Evolutionary conservation across 176 grass and related monocot genomes (phyloP).

Genomic region (Thinopyrum elongatum): DNA sequence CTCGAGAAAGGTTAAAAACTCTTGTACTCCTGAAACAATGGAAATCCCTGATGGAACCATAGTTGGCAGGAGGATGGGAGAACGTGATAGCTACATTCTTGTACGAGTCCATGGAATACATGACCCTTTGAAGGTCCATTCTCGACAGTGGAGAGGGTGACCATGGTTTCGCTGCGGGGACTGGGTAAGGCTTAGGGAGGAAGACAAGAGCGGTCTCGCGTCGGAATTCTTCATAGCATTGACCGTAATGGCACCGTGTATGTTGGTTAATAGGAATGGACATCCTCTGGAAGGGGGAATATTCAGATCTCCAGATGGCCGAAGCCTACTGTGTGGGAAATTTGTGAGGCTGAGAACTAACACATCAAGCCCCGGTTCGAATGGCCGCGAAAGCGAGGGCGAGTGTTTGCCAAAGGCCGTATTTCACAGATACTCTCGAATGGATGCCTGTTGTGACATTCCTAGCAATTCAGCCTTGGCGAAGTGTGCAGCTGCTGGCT

Average conservation of each 20-base stretch:
- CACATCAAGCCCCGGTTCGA: slow-evolving; percentile 55
- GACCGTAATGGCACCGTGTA: slow-evolving; percentile 52
- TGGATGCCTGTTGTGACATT: slow-evolving; percentile 76
- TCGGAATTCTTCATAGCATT: slow-evolving; percentile 88
- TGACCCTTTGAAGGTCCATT: slow-evolving; percentile 67
- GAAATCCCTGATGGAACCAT: slow-evolving; percentile 87
- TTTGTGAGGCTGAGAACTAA: slow-evolving; percentile 73
- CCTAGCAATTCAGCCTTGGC: slow-evolving; percentile 71
- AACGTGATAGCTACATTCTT: slow-evolving; percentile 53
- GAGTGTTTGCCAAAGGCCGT: slow-evolving; percentile 54
- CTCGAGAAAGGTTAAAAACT: slow-evolving; percentile 74
- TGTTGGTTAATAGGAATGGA: slow-evolving; percentile 87
- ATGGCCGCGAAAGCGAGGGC: slow-evolving; percentile 72
- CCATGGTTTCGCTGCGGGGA: slow-evolving; percentile 76
- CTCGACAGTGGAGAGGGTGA: slow-evolving; percentile 64
- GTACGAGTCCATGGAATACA: slow-evolving; percentile 77
- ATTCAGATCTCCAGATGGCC: slow-evolving; percentile 83
- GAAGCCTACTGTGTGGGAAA: slow-evolving; percentile 75
- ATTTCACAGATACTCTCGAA: slow-evolving; percentile 73
- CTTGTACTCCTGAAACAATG: slow-evolving; percentile 74
- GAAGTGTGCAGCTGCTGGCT: slow-evolving; percentile 57
- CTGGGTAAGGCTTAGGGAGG: slow-evolving; percentile 80
- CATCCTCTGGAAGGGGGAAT: slow-evolving; percentile 67
- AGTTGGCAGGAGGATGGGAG: slow-evolving; percentile 77
- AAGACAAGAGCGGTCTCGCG: slow-evolving; percentile 61